These are phyloP conservation scores for Fusarium buxicola DNA, from an alignment of 2,329 filamentous ascomycete genomes.

Conservation along the genomic window DNA sequence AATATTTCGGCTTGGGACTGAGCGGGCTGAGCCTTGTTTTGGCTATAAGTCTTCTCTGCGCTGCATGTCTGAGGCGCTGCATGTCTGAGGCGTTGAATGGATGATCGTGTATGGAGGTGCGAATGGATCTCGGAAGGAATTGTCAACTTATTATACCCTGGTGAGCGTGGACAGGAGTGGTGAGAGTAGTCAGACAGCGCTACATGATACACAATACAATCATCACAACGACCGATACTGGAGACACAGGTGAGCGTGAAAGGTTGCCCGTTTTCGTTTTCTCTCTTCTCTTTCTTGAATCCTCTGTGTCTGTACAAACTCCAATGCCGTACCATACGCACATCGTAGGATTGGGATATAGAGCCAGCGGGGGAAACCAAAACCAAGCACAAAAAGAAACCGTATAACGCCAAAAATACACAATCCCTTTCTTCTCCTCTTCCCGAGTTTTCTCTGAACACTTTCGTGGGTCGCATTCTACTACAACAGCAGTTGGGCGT, in stretches of 20 bases:
- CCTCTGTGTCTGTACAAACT: constrained; percentile 46
- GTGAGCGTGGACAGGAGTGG: constrained; percentile 4
- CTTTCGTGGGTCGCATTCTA: constrained; percentile 37
- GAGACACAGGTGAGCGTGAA: constrained; percentile 25
- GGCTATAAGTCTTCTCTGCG: constrained; percentile 33
- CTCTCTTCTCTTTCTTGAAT: constrained; percentile 40
- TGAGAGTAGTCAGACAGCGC: not conserved
- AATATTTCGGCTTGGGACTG: constrained; percentile 43
- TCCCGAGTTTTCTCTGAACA: constrained; percentile 15
- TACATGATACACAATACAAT: not conserved
- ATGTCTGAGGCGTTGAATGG: constrained; percentile 34
- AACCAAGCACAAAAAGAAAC: constrained; percentile 39
- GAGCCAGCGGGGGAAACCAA: constrained; percentile 32
- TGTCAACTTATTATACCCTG: constrained; percentile 27
- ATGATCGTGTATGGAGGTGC: constrained; percentile 18
- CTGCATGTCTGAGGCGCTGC: constrained; percentile 33
- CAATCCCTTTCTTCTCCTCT: constrained; percentile 31
- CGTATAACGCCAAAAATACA: constrained; percentile 42
- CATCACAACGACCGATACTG: constrained; percentile 7
- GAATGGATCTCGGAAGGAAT: not conserved
- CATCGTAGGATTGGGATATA: constrained; percentile 35
- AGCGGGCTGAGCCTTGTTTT: constrained; percentile 38
- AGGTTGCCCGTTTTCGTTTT: constrained; percentile 39
- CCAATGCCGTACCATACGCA: constrained; percentile 39
- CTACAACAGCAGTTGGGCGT: constrained; percentile 21